A percentile compares a stretch with the other conserved stretches of the same genome.
Conservation (phyloP, 306 rosid species). For the Hylodesmum podocarpum region DNA sequence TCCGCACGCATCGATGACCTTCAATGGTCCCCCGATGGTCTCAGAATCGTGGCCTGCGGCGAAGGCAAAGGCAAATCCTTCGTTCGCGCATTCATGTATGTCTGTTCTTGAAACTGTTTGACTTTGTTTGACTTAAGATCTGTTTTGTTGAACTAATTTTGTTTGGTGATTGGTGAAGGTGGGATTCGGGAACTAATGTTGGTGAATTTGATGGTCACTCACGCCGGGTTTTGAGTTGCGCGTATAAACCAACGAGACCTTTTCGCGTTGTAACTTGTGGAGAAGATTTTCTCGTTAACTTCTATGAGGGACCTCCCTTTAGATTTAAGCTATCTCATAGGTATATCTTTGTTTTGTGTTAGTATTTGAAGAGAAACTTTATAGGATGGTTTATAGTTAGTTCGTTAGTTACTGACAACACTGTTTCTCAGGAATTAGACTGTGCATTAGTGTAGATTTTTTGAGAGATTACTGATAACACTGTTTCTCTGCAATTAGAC, state of each 20-base stretch:
- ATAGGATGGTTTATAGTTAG: no score
- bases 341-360: no score
- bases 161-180: constrained; percentile 38
- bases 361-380: no score
- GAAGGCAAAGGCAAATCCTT: constrained; percentile 91
- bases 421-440: no score
- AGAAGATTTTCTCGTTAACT: constrained; percentile 89
- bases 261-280: constrained; percentile 90
- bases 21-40: constrained; percentile 93
- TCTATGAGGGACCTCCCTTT: constrained; percentile 95
- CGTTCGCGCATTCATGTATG: constrained; percentile 81
- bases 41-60: constrained; percentile 90
- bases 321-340: constrained; percentile 89
- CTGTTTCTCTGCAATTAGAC: not conserved
- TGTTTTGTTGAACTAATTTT: not conserved
- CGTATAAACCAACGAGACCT: constrained; percentile 91
- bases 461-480: not conserved
- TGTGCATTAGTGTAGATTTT: no score
- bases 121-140: not conserved
- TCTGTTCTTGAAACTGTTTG: not conserved
- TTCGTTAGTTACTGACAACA: no score
- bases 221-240: constrained; percentile 83
- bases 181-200: constrained; percentile 96
- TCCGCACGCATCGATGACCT: constrained; percentile 95
- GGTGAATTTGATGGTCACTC: constrained; percentile 99